phyloP scores from a whole-genome alignment of 345 rosid genomes.

The Barbarea vulgaris region DNA sequence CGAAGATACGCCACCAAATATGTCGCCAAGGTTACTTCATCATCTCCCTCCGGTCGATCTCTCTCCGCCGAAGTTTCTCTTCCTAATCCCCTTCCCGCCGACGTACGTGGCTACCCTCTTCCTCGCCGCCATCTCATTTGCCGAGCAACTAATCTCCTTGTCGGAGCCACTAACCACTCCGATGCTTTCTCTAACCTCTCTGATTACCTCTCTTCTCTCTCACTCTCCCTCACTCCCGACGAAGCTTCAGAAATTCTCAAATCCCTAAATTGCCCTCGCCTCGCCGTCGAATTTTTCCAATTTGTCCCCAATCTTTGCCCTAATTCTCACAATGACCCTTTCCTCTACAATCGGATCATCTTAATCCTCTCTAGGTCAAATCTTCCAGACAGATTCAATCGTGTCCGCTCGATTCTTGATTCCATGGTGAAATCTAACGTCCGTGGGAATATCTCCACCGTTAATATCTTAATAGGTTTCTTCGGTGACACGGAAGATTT shows the following conservation, averaged over 20 bases:
- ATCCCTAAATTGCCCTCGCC: conserved; percentile 71
- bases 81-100: conserved; percentile 57
- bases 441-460: conserved; percentile 71
- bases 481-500: conserved; percentile 62
- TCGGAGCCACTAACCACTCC: conserved; percentile 10
- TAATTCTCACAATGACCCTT: conserved; percentile 56
- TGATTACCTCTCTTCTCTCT: conserved; percentile 62
- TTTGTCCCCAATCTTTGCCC: conserved; percentile 60
- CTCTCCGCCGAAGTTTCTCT: conserved; percentile 74
- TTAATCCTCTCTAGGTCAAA: conserved; percentile 74
- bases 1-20: conserved; percentile 74
- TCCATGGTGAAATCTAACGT: conserved; percentile 61
- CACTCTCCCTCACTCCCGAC: conserved; percentile 61
- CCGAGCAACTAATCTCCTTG: conserved; percentile 61
- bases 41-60: conserved; percentile 72
- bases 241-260: conserved; percentile 88
- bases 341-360: conserved; percentile 68
- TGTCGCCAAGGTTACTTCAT: conserved; percentile 74
- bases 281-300: conserved; percentile 67
- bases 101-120: conserved; percentile 72
- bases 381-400: conserved; percentile 50
- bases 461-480: conserved; percentile 74
- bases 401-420: conserved; percentile 50
- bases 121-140: conserved; percentile 85
- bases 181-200: conserved; percentile 52